Conservation (phyloP, 768 basidiomycete genomes). For the Tulasnella sp. region DNA sequence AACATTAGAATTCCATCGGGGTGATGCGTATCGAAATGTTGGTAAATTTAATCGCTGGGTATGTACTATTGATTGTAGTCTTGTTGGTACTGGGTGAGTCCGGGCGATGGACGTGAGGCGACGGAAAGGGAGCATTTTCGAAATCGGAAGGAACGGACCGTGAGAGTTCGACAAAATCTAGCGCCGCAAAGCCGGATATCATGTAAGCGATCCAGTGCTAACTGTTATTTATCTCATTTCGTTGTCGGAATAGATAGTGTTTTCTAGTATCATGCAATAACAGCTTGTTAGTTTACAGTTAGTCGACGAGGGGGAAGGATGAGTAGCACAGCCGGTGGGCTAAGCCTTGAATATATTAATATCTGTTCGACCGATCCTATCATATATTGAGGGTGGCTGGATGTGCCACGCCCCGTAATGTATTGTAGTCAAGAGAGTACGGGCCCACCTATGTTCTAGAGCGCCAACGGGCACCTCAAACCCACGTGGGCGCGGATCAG, state of each 20-base stretch:
- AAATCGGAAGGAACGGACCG: background rate
- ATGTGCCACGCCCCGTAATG: no score
- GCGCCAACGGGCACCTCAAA: background rate
- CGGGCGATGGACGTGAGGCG: background rate
- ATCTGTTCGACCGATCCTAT: no score
- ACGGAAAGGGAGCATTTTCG: conserved; percentile 15
- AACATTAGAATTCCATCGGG: background rate
- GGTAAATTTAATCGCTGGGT: background rate
- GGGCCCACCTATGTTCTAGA: background rate
- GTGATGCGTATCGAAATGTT: background rate
- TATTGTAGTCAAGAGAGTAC: background rate
- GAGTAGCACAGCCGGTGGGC: no score
- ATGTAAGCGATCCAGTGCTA: background rate
- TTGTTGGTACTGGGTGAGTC: background rate
- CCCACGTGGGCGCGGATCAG: background rate
- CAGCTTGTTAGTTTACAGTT: no score
- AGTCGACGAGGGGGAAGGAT: no score
- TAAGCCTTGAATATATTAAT: no score
- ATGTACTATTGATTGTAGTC: background rate
- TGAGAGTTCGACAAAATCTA: background rate
- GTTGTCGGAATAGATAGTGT: background rate
- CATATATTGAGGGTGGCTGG: no score
- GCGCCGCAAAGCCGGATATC: background rate
- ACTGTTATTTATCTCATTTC: background rate
- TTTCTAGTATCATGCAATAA: no score